Evolutionary conservation across 2,329 filamentous ascomycete species (phyloP).

Genomic region (Exophiala bonariae): DNA sequence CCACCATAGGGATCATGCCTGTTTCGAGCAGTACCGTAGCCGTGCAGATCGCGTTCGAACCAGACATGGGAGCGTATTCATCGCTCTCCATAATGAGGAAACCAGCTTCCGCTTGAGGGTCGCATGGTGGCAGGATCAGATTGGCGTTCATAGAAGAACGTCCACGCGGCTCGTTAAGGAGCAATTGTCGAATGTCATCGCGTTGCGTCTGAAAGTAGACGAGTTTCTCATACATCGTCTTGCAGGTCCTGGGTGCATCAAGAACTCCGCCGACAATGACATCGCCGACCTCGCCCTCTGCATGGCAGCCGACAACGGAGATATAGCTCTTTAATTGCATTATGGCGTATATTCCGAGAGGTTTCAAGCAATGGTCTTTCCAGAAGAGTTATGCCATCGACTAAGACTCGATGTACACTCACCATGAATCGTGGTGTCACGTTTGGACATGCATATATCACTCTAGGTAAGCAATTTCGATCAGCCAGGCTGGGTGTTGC

Average conservation of each 20-base stretch:
- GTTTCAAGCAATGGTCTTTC: no score
- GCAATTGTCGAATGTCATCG: conserved; percentile 43
- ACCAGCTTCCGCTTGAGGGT: conserved; percentile 46
- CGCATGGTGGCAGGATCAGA: conserved; percentile 44
- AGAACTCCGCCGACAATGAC: conserved; percentile 51
- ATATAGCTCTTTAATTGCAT: no score
- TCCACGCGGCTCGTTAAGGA: conserved; percentile 50
- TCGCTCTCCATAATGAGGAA: conserved; percentile 50
- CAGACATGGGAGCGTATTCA: conserved; percentile 48
- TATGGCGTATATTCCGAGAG: no score
- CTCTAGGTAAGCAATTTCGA: no score
- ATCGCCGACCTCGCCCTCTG: conserved; percentile 46
- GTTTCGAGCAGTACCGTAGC: conserved; percentile 49
- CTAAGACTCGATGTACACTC: no score
- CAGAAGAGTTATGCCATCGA: no score
- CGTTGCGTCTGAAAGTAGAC: conserved; percentile 41
- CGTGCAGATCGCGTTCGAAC: conserved; percentile 47
- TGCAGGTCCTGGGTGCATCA: conserved; percentile 34
- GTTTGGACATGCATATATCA: no score
- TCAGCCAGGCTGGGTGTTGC: no score
- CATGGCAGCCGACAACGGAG: conserved; percentile 18
- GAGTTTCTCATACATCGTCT: conserved; percentile 52
- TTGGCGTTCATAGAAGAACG: conserved; percentile 43
- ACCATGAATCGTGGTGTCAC: no score
- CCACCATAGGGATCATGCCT: conserved; percentile 48